phyloP scores from a whole-genome alignment of 164 flowering plant genomes.

The Buxus sempervirens region DNA sequence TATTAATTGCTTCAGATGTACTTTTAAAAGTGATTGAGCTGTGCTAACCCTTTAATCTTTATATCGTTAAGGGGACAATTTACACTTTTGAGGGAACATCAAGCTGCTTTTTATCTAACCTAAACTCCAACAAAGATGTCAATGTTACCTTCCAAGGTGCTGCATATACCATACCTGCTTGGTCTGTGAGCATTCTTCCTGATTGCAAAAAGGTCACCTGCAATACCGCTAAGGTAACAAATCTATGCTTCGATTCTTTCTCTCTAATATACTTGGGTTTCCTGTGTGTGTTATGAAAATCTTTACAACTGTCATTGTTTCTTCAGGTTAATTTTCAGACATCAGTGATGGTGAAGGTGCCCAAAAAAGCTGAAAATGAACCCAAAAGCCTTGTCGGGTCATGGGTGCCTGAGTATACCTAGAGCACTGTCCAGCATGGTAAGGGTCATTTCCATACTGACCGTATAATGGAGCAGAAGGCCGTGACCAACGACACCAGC shows the following conservation, averaged over 20 bases:
- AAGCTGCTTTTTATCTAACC: slow-evolving; percentile 50
- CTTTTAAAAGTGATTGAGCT: too few species aligned
- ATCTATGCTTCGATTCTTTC: not conserved
- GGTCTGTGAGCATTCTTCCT: slow-evolving; percentile 72
- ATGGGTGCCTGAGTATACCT: slow-evolving; percentile 49
- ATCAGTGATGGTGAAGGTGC: slow-evolving; percentile 34
- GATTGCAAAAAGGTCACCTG: slow-evolving; percentile 49
- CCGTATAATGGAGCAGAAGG: slow-evolving; percentile 59
- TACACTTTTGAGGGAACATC: slow-evolving; percentile 18
- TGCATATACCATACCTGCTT: slow-evolving; percentile 49
- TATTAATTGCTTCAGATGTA: too few species aligned
- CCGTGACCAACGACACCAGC: slow-evolving; percentile 33
- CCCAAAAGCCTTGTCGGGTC: slow-evolving; percentile 40
- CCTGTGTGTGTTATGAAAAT: too few species aligned
- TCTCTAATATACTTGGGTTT: too few species aligned
- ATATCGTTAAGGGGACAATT: slow-evolving; percentile 26
- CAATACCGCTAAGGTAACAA: slow-evolving; percentile 47
- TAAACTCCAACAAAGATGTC: slow-evolving; percentile 28
- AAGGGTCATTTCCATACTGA: slow-evolving; percentile 23
- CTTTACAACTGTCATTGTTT: too few species aligned
- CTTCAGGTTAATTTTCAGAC: slow-evolving; percentile 48
- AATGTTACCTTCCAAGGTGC: slow-evolving; percentile 27
- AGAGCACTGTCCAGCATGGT: slow-evolving; percentile 20
- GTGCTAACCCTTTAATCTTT: too few species aligned
- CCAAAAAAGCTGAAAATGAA: slow-evolving; percentile 31